Evolutionary conservation across 768 basidiomycete genomes (phyloP), one percentile per base, ranked within the genome.

Genomic region (Suillus alpinus): DNA sequence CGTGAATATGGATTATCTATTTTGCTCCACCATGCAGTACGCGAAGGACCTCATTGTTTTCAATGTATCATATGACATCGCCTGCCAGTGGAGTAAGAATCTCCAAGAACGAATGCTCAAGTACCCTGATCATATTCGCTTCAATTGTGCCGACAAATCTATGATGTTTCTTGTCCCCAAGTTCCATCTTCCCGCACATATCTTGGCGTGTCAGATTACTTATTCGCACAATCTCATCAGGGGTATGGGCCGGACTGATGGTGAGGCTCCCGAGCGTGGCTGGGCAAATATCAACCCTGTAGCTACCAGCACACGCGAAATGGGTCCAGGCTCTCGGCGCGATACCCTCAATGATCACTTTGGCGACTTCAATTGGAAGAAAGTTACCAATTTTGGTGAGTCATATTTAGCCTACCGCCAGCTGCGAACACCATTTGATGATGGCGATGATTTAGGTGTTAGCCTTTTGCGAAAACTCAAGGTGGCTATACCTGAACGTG

Each of bases 271-370:
- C 3, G 29, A 60, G 59, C 46, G 65, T 4, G 60, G 63, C 26
- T 71, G 69, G 69, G 56, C 66, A 0, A 43, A 56, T 26, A 60
- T 60, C 0, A 67, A 70, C 44, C 56, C 58, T 2, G 50, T 59
- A 0, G 57, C 63, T 3, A 57, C 37, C 3, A 61, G 56, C 23
- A 68, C 67, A 6, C 51, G 61, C 44, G 61, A 69, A 40, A 70
- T 68, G 69, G 62, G 61, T 5, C 59, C 60, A 1, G 66, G 63
- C 3, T 13, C 49, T 14, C 18, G 61, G 3, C 59, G 60, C 8
- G 70, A 75, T 34, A 70, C 72, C 0, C 59, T 74, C 6, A 66
- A 75, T 26, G 69, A 74, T 41, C 64, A 63, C 16, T 63, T 65
- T 34, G 64, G 65, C 2, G 66, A 41, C 41, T 41, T n/a, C 3